Base-by-base conservation (phyloP, 495 filamentous ascomycete genomes). In the Wilcoxina mikolae region DNA sequence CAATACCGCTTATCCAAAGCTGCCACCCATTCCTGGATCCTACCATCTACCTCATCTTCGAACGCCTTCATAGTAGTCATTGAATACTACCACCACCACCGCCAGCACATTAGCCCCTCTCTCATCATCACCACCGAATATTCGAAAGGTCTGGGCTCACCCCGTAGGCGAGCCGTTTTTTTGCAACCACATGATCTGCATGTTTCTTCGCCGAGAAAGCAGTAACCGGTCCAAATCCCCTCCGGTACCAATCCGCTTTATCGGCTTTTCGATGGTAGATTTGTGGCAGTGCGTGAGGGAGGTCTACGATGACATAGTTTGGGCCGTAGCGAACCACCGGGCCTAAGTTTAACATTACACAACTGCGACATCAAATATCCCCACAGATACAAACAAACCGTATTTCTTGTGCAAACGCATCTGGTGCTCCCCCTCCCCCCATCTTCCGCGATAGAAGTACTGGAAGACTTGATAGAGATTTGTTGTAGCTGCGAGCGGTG, bases 401-500 rank as follows among this genome's bases (percentile, higher is more conserved):
- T 76, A 73, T 73, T 71, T 73, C 59, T 72, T 67, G 62, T 18
- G 62, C 68, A 57, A 68, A 60, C 27, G 49, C 5, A 45, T 44
- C 75, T 71, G 27, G 26, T 50, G 1, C 26, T 50, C 47, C 15
- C 1, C 43, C 22, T 18, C 43, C 12, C 24, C n/a, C 23, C 43
- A 46, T 2, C 1, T 15, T 3, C 47, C 47, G 4, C 70, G 72
- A 38, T 66, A 68, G n/a, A 67, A 64, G 42, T 73, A 20, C 53
- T 75, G 67, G 56, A 76, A 78, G 4, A 64, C 55, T 26, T 76
- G 71, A 29, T 76, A 76, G 28, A 71, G 67, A 5, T 65, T 56
- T 0, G 72, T 73, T 10, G 70, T 55, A 52, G 73, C 73, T 3
- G 73, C 75, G 28, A 77, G 58, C 38, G 66, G 69, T 4, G 75